Evolutionary conservation across 2,329 filamentous ascomycete species (phyloP).

Genomic region (Endocalyx cinctus): DNA sequence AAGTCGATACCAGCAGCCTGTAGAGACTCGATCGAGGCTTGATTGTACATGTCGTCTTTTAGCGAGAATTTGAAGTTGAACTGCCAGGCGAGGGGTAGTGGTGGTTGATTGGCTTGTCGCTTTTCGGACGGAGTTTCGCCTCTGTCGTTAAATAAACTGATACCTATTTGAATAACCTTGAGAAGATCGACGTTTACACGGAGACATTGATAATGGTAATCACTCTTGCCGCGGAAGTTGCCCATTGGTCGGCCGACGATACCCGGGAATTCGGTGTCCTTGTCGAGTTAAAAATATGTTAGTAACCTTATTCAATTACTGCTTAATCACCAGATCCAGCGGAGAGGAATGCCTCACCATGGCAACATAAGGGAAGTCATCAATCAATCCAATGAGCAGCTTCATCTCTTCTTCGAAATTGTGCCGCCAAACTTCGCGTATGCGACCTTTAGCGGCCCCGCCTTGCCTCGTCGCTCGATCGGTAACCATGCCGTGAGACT

Average conservation of each 20-base stretch:
- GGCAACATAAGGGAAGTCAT: constrained; percentile 91
- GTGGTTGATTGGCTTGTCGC: constrained; percentile 37
- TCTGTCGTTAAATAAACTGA: constrained; percentile 87
- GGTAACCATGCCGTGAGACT: constrained; percentile 24
- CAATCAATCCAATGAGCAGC: constrained; percentile 73
- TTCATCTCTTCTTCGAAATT: constrained; percentile 92
- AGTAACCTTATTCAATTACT: constrained; percentile 7
- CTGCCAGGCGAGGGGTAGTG: constrained; percentile 89
- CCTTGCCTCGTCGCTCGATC: constrained; percentile 31
- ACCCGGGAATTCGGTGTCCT: constrained; percentile 99
- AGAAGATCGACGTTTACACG: constrained; percentile 96
- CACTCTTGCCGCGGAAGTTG: constrained; percentile 87
- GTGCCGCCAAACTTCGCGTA: constrained; percentile 93
- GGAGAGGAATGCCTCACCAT: constrained; percentile 63
- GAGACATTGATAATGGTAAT: constrained; percentile 97
- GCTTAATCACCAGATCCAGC: constrained; percentile 1
- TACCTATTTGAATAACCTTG: constrained; percentile 94
- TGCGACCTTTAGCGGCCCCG: constrained; percentile 66
- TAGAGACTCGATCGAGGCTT: constrained; percentile 88
- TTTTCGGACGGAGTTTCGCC: constrained; percentile 76
- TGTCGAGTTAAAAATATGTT: constrained; percentile 18
- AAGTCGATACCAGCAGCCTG: constrained; percentile 94
- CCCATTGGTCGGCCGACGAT: constrained; percentile 95
- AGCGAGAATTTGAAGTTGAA: constrained; percentile 98
- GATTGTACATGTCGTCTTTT: constrained; percentile 95